These are phyloP conservation scores for Rhizopogon salebrosus DNA, from an alignment of 768 basidiomycete genomes.

Conservation along the genomic window DNA sequence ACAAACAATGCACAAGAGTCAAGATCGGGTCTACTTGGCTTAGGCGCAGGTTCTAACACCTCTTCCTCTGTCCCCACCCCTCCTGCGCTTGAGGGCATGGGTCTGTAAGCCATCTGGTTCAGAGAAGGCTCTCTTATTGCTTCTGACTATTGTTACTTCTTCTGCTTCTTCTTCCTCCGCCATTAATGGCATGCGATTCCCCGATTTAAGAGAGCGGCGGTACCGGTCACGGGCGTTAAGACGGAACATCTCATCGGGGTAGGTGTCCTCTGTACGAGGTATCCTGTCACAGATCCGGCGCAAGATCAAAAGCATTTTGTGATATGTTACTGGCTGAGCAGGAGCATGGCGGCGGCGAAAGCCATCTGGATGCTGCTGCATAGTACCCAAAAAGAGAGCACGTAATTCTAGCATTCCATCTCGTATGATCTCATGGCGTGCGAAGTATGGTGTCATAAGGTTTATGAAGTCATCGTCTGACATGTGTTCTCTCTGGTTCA, in stretches of 20 bases:
- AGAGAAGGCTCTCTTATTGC: neutral
- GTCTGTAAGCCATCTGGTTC: neutral
- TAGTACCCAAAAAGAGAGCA: neutral
- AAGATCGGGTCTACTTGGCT: neutral
- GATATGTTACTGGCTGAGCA: neutral
- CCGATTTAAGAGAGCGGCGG: neutral
- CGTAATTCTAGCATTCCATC: neutral
- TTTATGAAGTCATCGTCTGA: neutral
- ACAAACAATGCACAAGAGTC: too few relatives aligned
- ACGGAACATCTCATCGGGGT: neutral
- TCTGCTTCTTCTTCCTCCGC: neutral
- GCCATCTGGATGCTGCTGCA: neutral
- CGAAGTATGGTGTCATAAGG: neutral
- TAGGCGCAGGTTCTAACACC: neutral
- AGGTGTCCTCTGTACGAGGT: neutral
- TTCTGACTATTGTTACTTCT: neutral
- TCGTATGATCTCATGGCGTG: neutral
- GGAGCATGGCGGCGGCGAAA: neutral
- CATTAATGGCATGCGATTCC: neutral
- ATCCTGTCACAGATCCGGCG: neutral
- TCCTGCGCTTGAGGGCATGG: neutral
- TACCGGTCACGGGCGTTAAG: neutral
- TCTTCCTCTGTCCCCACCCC: neutral
- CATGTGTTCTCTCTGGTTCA: neutral
- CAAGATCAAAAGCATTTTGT: neutral